Percentiles rank a stretch among this genome's conserved stretches.
Evolutionary conservation across 768 basidiomycete genomes (phyloP).

Genomic region (Boletus rubescentipes): DNA sequence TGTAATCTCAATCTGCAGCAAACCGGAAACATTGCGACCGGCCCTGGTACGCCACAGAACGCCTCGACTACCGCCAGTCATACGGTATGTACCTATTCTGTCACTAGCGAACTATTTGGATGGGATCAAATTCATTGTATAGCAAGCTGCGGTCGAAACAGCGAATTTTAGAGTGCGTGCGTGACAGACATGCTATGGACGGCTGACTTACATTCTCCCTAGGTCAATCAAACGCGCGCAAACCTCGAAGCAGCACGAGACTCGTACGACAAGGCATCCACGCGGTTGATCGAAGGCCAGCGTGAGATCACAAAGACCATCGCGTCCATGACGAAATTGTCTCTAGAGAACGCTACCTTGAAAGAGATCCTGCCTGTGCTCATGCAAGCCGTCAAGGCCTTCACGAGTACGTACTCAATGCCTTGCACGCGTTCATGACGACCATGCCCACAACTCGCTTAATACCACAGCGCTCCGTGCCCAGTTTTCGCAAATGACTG

Average conservation of each 20-base stretch:
- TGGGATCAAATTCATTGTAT: background rate
- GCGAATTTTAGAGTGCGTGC: slow-evolving; percentile 12
- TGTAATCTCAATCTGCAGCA: background rate
- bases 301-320: slow-evolving; percentile 22
- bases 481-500: slow-evolving; percentile 15
- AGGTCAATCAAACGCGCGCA: slow-evolving; percentile 23
- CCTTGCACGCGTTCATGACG: background rate
- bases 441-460: background rate
- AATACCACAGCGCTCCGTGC: slow-evolving; percentile 7
- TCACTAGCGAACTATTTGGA: background rate
- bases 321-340: slow-evolving; percentile 16
- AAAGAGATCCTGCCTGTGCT: slow-evolving; percentile 18
- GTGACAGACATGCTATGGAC: background rate
- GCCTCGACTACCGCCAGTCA: slow-evolving; percentile 1
- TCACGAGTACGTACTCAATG: background rate
- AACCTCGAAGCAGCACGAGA: slow-evolving; percentile 19
- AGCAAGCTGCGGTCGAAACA: slow-evolving; percentile 14
- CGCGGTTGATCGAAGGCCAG: slow-evolving; percentile 17
- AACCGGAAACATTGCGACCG: background rate
- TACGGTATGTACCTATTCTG: background rate
- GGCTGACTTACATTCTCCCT: background rate
- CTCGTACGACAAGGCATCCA: slow-evolving; percentile 13
- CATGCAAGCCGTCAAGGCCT: slow-evolving; percentile 17
- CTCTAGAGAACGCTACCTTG: slow-evolving; percentile 20
- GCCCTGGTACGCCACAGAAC: slow-evolving; percentile 16